Evolutionary conservation across 2,329 filamentous ascomycete genomes (phyloP).

Genomic region (Sclerotinia minor): DNA sequence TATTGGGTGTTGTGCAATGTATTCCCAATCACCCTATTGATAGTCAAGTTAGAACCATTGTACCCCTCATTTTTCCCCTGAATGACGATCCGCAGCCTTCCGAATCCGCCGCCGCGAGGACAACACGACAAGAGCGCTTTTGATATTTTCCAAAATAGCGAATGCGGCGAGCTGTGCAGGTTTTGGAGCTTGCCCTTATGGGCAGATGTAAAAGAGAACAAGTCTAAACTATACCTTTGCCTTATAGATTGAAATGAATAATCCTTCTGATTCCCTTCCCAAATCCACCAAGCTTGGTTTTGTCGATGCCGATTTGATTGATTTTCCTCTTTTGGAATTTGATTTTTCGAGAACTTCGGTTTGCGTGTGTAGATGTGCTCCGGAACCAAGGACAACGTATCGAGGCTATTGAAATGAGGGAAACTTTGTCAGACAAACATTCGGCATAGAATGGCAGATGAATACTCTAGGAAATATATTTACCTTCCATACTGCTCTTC

Average conservation of each 20-base stretch:
- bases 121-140: background rate
- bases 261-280: slow-evolving; percentile 28
- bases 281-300: slow-evolving; percentile 40
- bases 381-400: slow-evolving; percentile 58
- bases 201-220: background rate
- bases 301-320: slow-evolving; percentile 30
- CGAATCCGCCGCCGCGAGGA: background rate
- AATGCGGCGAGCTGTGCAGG: background rate
- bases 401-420: slow-evolving; percentile 49
- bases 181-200: too few species aligned
- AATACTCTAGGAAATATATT: slow-evolving; percentile 34
- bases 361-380: slow-evolving; percentile 46
- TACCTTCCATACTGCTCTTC: slow-evolving; percentile 56
- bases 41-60: slow-evolving; percentile 15
- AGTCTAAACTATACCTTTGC: slow-evolving; percentile 39
- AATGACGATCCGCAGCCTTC: background rate
- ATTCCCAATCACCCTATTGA: slow-evolving; percentile 42
- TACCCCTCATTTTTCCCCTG: background rate
- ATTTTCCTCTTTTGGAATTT: slow-evolving; percentile 25
- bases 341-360: slow-evolving; percentile 46
- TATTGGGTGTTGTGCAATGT: slow-evolving; percentile 39
- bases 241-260: slow-evolving; percentile 43
- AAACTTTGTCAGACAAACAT: slow-evolving; percentile 14
- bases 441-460: slow-evolving; percentile 27
- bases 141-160: background rate